Evolutionary conservation across 345 rosid species (phyloP), one percentile per base, ranked within the genome.

Genomic region (Gossypium anomalum): DNA sequence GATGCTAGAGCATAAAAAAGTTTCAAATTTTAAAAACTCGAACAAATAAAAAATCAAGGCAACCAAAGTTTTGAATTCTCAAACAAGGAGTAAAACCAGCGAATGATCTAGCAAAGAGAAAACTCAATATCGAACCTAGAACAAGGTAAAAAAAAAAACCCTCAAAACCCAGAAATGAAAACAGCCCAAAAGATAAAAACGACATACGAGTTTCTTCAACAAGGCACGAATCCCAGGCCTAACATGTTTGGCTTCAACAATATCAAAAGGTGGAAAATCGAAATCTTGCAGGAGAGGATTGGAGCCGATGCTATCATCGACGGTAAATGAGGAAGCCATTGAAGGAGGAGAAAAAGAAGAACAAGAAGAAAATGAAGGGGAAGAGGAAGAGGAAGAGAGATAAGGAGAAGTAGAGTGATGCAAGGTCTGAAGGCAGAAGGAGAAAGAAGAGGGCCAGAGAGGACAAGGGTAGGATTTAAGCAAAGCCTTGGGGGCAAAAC

Each of bases 251-350:
- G 95, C 85, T 62, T 88, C 80, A 17, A 94, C 87, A n/a, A 75
- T 73, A 78, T 89, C 86, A 60, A 86, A 94, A 12, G 97, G 97
- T 6, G 95, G 97, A 71, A 94, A 90, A 4, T 86, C 89, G 7
- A 89, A 94, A 73, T 87, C 87, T 75, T 76, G 85, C 81, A 92
- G 67, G 8, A 94, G 88, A 78, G 97, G 97, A 72, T 92, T 94
- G 75, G 82, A 59, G 4, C 79, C 74, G 44, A 84, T 57, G n/a
- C 63, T 47, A 20, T 66, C 83, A 41, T 68, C 81, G 48, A 72
- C 75, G 23, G 74, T 12, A 51, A 82, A 64, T 41, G 79, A 27
- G 2, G 78, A 15, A 64, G 88, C 82, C 85, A 84, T 83, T 3
- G 75, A 64, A 62, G 83, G 70, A 20, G 83, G 2, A 22, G 89